These are phyloP conservation scores for Suillus variegatus DNA, from an alignment of 768 basidiomycete species.

Conservation along the genomic window DNA sequence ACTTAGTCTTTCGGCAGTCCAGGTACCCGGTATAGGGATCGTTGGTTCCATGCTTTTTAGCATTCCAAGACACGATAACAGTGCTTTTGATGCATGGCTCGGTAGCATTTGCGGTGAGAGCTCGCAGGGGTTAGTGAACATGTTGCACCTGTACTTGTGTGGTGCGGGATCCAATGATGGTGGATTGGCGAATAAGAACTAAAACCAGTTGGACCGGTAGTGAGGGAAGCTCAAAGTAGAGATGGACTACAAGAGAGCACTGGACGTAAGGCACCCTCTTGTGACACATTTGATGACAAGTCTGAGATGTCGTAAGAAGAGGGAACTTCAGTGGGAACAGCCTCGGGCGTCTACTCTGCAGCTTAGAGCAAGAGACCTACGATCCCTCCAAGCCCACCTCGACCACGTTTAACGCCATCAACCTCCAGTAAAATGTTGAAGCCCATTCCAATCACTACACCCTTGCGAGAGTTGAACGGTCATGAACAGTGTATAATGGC, in stretches of 20 bases:
- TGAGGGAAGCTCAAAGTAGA: not conserved
- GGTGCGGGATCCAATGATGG: not conserved
- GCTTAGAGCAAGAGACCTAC: too few species aligned
- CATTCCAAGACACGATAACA: not conserved
- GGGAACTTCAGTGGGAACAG: too few species aligned
- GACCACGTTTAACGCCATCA: too few species aligned
- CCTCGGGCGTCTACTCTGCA: too few species aligned
- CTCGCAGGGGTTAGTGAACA: not conserved
- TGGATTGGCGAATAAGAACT: not conserved
- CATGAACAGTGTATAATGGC: not conserved
- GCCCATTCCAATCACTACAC: not conserved
- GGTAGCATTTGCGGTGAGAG: not conserved
- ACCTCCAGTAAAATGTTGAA: not conserved
- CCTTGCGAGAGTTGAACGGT: not conserved
- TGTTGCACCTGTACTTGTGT: not conserved
- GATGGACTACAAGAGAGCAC: not conserved
- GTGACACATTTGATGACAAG: not conserved
- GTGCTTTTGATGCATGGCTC: not conserved
- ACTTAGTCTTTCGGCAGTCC: not conserved
- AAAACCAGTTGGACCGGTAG: not conserved
- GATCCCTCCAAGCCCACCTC: not conserved
- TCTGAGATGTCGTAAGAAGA: too few species aligned
- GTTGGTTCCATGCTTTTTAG: not conserved
- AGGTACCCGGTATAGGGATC: not conserved
- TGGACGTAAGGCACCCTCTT: not conserved